These are phyloP conservation scores for Psidium guajava DNA, from an alignment of 345 rosid species.

Conservation along the genomic window DNA sequence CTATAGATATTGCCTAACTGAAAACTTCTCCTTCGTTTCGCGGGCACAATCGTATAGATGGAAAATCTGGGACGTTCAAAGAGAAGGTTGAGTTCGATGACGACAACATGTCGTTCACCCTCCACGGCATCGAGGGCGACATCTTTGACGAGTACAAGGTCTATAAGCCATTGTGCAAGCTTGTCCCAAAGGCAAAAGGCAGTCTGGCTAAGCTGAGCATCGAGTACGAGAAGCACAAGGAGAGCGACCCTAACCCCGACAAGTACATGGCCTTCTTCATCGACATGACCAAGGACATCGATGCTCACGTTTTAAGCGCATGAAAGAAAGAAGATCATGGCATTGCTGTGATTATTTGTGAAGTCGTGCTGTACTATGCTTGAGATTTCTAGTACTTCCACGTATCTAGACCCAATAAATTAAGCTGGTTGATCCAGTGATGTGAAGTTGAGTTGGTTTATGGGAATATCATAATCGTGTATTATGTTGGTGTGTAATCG, in stretches of 20 bases:
- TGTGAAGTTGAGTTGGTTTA: not conserved
- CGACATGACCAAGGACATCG: not conserved
- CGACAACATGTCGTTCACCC: conserved; percentile 3
- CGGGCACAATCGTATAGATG: not conserved
- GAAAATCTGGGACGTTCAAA: conserved; percentile 7
- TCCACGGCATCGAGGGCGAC: conserved; percentile 13
- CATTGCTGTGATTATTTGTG: not conserved
- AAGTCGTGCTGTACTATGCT: not conserved
- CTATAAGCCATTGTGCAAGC: not conserved
- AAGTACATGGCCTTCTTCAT: not conserved
- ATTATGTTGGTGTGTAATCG: not conserved
- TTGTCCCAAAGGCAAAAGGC: not conserved
- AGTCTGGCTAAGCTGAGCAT: not conserved
- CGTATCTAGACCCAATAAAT: not conserved
- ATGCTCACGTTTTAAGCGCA: not conserved
- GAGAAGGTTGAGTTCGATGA: conserved; percentile 13
- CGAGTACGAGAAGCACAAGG: conserved; percentile 3
- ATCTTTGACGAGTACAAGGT: conserved; percentile 4
- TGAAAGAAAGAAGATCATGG: not conserved
- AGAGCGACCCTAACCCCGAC: not conserved
- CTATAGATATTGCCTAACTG: not conserved
- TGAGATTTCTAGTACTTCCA: not conserved
- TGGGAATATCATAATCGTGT: not conserved
- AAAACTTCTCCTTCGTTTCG: not conserved
- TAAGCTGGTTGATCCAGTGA: not conserved